A percentile compares a stretch with the other conserved stretches of the same genome.
Evolutionary conservation across 208 protist species (phyloP).

Genomic region (Angomonas ambiguus): DNA sequence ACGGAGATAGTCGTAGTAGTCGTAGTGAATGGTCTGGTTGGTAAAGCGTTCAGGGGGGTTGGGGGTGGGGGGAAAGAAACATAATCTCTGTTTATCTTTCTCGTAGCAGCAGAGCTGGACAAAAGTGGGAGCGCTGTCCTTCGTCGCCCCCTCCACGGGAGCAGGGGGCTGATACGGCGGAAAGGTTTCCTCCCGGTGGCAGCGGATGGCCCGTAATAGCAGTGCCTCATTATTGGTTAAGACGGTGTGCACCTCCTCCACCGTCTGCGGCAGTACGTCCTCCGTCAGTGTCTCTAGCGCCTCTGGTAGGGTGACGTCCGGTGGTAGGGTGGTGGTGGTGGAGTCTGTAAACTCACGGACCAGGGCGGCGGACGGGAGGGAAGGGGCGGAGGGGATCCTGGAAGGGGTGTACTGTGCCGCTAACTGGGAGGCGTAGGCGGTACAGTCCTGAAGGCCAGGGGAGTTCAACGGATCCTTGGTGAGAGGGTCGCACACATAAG

Average conservation of each 20-base stretch:
- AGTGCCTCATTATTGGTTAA: background rate
- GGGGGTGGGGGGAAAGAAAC: background rate
- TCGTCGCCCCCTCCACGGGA: background rate
- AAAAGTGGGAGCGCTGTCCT: background rate
- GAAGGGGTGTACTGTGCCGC: background rate
- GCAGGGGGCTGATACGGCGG: background rate
- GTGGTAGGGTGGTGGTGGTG: too few species aligned
- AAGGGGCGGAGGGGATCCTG: background rate
- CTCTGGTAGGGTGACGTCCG: background rate
- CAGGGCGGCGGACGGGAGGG: background rate
- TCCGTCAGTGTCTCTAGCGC: background rate
- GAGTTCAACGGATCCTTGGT: background rate
- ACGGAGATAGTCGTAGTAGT: constrained; percentile 4
- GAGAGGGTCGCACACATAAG: background rate
- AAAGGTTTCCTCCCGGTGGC: background rate
- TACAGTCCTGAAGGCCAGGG: background rate
- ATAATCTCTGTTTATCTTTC: background rate
- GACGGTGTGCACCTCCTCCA: background rate
- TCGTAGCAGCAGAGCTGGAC: background rate
- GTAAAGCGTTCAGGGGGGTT: background rate
- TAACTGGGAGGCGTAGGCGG: background rate
- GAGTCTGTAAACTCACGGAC: background rate
- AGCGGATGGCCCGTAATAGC: background rate
- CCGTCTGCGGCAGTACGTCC: background rate
- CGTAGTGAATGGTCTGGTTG: background rate